A percentile compares a stretch with the other conserved stretches of the same genome.
These are phyloP conservation scores for Chiua sp. DNA, from an alignment of 1,284 basidiomycete genomes.

Conservation along the genomic window DNA sequence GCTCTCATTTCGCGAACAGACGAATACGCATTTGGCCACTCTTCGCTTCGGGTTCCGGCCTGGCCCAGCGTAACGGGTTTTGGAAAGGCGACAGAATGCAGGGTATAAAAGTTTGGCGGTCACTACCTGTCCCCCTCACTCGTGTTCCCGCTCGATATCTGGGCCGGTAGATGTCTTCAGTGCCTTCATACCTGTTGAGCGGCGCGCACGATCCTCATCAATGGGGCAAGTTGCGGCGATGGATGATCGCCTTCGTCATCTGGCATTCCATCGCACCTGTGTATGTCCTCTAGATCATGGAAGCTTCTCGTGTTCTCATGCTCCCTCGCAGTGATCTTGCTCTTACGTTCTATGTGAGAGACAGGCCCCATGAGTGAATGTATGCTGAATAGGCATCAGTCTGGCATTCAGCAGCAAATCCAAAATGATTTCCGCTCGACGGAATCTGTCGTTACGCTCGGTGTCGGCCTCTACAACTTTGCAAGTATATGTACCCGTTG, in stretches of 20 bases:
- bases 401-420: conserved; percentile 33
- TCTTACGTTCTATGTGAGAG: conserved; percentile 34
- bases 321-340: conserved; percentile 23
- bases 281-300: conserved; percentile 13
- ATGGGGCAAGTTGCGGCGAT: conserved; percentile 33
- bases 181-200: conserved; percentile 20
- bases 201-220: conserved; percentile 29
- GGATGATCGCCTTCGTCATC: conserved; percentile 33
- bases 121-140: background rate
- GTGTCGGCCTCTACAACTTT: conserved; percentile 34
- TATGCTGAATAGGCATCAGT: conserved; percentile 20
- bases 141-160: background rate
- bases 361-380: background rate
- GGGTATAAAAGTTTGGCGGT: conserved; percentile 25
- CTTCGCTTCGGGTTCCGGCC: conserved; percentile 9
- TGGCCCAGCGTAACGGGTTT: background rate
- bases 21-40: conserved; percentile 27
- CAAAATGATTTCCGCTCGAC: conserved; percentile 28
- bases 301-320: conserved; percentile 1
- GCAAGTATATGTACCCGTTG: conserved; percentile 7
- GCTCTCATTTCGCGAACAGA: background rate
- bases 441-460: conserved; percentile 30
- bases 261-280: conserved; percentile 36
- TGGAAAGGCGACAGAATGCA: background rate
- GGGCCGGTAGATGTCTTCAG: conserved; percentile 22